Evolutionary conservation across 2,329 filamentous ascomycete genomes (phyloP).

Genomic region (Fusarium papillatum): DNA sequence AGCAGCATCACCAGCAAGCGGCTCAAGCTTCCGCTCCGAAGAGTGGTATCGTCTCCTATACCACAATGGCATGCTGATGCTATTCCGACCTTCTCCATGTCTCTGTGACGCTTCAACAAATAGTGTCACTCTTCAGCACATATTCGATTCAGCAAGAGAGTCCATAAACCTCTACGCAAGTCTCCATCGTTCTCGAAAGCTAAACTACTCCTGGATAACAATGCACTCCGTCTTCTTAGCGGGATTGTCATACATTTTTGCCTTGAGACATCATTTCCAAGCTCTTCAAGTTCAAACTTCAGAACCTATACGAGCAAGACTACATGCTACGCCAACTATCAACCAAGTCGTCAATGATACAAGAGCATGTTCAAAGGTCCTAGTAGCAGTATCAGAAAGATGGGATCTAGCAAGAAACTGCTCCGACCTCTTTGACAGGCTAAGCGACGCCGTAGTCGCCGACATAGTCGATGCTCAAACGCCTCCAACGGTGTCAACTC

Average conservation of each 20-base stretch:
- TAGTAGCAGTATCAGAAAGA: conserved; percentile 58
- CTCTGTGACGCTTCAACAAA: conserved; percentile 44
- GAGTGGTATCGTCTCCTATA: conserved; percentile 60
- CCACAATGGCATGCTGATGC: conserved; percentile 57
- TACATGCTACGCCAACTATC: conserved; percentile 52
- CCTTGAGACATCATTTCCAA: conserved; percentile 55
- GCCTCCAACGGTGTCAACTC: background rate
- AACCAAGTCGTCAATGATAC: conserved; percentile 58
- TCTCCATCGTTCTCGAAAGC: conserved; percentile 57
- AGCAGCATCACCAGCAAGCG: conserved; percentile 30
- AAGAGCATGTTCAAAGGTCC: conserved; percentile 57
- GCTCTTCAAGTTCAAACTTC: conserved; percentile 35
- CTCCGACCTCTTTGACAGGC: conserved; percentile 57
- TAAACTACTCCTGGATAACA: conserved; percentile 64
- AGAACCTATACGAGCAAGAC: conserved; percentile 1
- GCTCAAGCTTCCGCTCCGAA: conserved; percentile 55
- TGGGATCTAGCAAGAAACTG: conserved; percentile 56
- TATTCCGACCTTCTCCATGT: conserved; percentile 56
- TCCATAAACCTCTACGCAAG: conserved; percentile 58
- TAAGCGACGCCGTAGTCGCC: conserved; percentile 57
- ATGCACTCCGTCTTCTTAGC: conserved; percentile 63
- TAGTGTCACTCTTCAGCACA: conserved; percentile 48
- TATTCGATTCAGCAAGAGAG: conserved; percentile 54
- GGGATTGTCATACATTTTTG: conserved; percentile 59
- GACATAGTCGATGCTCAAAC: conserved; percentile 50